phyloP scores from a whole-genome alignment of 2,329 filamentous ascomycete genomes.

The Verticillium nubilum region DNA sequence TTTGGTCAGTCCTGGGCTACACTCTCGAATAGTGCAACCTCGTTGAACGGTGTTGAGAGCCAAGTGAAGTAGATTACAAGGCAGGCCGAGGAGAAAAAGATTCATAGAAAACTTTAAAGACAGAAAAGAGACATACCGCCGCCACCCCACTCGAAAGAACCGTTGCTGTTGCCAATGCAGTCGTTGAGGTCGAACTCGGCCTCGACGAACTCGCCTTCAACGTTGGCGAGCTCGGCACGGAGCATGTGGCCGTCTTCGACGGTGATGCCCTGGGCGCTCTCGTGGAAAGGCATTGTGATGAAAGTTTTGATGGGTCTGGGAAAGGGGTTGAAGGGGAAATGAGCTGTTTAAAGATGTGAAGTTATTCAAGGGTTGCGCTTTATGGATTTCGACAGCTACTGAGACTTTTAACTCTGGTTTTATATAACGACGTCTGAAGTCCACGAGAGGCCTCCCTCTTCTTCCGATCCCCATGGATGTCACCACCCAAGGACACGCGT shows the following conservation, averaged over 20 bases:
- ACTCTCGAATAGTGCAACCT: no score
- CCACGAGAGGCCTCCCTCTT: constrained; percentile 8
- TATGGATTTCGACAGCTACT: no score
- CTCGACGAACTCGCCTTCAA: constrained; percentile 36
- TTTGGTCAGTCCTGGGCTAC: no score
- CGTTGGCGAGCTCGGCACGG: constrained; percentile 30
- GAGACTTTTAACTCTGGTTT: no score
- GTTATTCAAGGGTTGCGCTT: no score
- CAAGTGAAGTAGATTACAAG: no score
- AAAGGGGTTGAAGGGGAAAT: no score
- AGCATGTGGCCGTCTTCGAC: constrained; percentile 47
- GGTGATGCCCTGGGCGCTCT: constrained; percentile 36
- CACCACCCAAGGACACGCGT: neutral
- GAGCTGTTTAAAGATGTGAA: no score
- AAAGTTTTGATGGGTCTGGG: constrained; percentile 3
- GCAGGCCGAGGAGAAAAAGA: no score
- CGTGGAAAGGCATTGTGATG: constrained; percentile 44
- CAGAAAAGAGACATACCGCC: constrained; percentile 16
- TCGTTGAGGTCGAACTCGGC: constrained; percentile 42
- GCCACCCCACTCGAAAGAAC: constrained; percentile 40
- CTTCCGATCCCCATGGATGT: neutral
- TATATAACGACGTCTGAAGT: no score
- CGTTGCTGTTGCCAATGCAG: constrained; percentile 45
- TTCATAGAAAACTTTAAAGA: no score
- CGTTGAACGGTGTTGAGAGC: no score